These are phyloP conservation scores for Orychophragmus violaceus DNA, from an alignment of 345 rosid genomes.

Conservation along the genomic window DNA sequence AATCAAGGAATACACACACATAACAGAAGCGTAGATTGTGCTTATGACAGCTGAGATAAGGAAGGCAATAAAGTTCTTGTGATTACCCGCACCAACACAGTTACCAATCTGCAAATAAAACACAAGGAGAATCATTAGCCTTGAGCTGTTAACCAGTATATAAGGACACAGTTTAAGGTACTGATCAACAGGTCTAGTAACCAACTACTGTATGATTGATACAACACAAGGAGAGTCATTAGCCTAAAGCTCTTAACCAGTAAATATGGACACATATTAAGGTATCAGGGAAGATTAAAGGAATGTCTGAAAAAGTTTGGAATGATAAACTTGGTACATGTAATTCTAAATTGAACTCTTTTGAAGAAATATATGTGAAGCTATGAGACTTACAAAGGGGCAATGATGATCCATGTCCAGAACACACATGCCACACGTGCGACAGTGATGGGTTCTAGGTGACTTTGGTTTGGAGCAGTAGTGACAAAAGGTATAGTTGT, in stretches of 20 bases:
- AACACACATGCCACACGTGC: conserved; percentile 81
- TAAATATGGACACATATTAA: neutral
- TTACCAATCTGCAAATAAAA: conserved; percentile 75
- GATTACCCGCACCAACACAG: conserved; percentile 89
- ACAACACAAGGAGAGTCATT: neutral
- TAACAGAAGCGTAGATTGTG: conserved; percentile 39
- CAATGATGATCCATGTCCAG: conserved; percentile 98
- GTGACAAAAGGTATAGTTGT: conserved; percentile 69
- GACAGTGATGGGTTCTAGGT: conserved; percentile 85
- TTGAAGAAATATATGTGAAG: neutral
- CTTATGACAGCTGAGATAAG: conserved; percentile 61
- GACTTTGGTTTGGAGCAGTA: conserved; percentile 79
- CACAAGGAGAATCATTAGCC: neutral
- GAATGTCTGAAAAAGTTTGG: neutral
- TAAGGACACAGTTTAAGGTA: neutral
- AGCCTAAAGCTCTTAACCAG: neutral
- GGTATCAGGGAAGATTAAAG: neutral
- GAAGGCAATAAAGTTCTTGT: conserved; percentile 53
- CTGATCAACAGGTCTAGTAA: neutral
- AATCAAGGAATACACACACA: conserved; percentile 41
- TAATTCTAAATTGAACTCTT: neutral
- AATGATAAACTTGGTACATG: neutral
- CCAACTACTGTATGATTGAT: neutral
- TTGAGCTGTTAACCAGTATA: neutral
- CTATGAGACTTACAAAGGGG: conserved; percentile 69